phyloP scores from a whole-genome alignment of 352 stramenopile species.

The Phytopythium mirpurense region DNA sequence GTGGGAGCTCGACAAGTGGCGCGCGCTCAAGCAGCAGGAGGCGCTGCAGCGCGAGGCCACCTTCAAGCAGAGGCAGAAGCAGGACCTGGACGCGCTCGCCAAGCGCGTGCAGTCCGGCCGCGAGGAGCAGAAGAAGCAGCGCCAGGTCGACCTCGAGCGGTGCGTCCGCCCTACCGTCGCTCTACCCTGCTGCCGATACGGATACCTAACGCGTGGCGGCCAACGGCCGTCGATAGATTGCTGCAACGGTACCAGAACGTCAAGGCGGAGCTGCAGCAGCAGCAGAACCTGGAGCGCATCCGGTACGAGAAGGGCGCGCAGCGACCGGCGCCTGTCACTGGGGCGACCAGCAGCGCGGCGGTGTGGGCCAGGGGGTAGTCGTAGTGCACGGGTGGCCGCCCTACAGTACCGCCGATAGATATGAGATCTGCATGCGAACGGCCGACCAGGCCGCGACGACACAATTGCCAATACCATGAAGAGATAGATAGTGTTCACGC shows the following conservation, averaged over 20 bases:
- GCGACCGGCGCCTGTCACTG: conserved; percentile 16
- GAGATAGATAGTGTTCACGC: too few species aligned
- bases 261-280: conserved; percentile 91
- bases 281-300: conserved; percentile 93
- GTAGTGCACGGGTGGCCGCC: not conserved
- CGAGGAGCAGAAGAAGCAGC: conserved; percentile 95
- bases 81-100: conserved; percentile 91
- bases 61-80: conserved; percentile 92
- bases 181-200: not conserved
- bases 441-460: too few species aligned
- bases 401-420: too few species aligned
- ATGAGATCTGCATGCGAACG: too few species aligned
- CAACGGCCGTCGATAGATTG: conserved; percentile 30
- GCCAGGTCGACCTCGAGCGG: conserved; percentile 91
- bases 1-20: conserved; percentile 94
- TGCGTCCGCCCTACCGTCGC: conserved; percentile 11
- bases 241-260: conserved; percentile 95
- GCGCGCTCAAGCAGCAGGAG: conserved; percentile 92
- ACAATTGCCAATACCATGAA: too few species aligned
- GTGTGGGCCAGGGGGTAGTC: not conserved
- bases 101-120: conserved; percentile 93
- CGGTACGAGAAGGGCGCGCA: conserved; percentile 76
- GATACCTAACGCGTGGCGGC: not conserved
- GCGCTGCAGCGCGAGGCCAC: conserved; percentile 93
- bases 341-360: conserved; percentile 8